Evolutionary conservation across 1,139 yeast genomes (phyloP).

Genomic region (Lodderomyces orthopsilosis): DNA sequence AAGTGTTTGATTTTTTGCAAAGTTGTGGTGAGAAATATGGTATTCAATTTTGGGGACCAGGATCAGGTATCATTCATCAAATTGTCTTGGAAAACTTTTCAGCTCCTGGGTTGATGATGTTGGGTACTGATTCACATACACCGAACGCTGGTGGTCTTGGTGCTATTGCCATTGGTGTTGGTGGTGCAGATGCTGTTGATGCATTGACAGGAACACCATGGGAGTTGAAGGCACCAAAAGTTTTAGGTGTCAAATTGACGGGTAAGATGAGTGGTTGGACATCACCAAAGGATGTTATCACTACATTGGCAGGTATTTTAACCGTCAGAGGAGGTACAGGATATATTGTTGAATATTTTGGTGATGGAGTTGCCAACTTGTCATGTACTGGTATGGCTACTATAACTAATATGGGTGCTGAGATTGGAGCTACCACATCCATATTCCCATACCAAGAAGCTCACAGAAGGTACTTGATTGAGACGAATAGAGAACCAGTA

Average conservation of each 20-base stretch:
- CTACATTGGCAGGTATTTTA: conserved; percentile 80
- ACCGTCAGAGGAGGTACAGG: conserved; percentile 99
- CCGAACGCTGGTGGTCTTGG: conserved; percentile 99
- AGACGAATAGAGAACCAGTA: conserved; percentile 79
- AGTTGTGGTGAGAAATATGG: conserved; percentile 92
- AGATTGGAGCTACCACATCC: conserved; percentile 97
- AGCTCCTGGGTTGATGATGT: conserved; percentile 93
- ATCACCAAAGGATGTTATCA: conserved; percentile 93
- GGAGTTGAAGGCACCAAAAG: conserved; percentile 96
- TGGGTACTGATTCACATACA: conserved; percentile 96
- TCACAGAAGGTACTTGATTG: conserved; percentile 72
- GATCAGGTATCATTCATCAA: conserved; percentile 97
- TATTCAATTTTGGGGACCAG: conserved; percentile 98
- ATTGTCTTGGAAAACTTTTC: conserved; percentile 93
- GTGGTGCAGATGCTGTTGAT: conserved; percentile 99
- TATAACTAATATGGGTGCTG: conserved; percentile 99
- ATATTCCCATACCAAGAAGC: conserved; percentile 94
- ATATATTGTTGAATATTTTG: conserved; percentile 89
- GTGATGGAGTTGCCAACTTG: conserved; percentile 82
- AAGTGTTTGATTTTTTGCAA: conserved; percentile 89
- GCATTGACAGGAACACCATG: conserved; percentile 97
- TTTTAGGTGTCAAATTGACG: conserved; percentile 86
- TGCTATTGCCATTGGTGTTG: conserved; percentile 96
- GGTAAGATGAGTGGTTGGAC: conserved; percentile 90
- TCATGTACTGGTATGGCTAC: conserved; percentile 99